Conservation (phyloP, 129 eudicot genomes). For the Glebionis coronaria region DNA sequence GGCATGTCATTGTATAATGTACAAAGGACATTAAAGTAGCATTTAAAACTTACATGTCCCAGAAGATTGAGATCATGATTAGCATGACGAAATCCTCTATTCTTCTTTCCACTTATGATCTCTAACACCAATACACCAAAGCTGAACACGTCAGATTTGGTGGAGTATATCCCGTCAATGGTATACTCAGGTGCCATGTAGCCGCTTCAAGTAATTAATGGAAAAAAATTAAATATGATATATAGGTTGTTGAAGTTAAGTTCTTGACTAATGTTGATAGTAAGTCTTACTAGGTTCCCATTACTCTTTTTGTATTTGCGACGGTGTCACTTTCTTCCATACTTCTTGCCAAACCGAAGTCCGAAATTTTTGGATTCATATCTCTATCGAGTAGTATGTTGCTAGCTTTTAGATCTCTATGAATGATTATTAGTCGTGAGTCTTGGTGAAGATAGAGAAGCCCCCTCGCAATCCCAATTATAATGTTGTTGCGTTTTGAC, state of each 20-base stretch:
- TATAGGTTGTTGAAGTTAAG: too few relatives aligned
- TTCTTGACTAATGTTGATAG: too few relatives aligned
- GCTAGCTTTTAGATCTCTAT: constrained; percentile 38
- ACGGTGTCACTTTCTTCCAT: constrained; percentile 28
- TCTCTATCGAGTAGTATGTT: constrained; percentile 38
- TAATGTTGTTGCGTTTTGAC: constrained; percentile 33
- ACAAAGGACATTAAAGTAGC: neutral
- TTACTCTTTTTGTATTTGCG: constrained; percentile 27
- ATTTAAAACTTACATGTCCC: constrained; percentile 34
- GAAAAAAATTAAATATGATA: neutral
- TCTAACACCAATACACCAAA: constrained; percentile 41
- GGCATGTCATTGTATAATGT: too few relatives aligned
- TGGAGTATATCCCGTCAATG: constrained; percentile 30
- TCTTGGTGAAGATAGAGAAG: constrained; percentile 47
- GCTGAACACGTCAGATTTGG: constrained; percentile 41
- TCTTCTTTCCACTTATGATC: constrained; percentile 33
- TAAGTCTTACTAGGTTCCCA: constrained; percentile 45
- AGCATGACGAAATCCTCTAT: constrained; percentile 25
- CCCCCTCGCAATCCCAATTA: constrained; percentile 45
- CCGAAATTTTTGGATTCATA: constrained; percentile 45
- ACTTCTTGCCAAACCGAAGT: constrained; percentile 45
- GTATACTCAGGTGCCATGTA: constrained; percentile 48
- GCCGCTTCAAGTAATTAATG: constrained; percentile 21
- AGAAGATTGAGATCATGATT: constrained; percentile 31
- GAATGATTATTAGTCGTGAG: constrained; percentile 26